Conservation (phyloP, 805 yeast species). For the Hanseniaspora meyeri region DNA sequence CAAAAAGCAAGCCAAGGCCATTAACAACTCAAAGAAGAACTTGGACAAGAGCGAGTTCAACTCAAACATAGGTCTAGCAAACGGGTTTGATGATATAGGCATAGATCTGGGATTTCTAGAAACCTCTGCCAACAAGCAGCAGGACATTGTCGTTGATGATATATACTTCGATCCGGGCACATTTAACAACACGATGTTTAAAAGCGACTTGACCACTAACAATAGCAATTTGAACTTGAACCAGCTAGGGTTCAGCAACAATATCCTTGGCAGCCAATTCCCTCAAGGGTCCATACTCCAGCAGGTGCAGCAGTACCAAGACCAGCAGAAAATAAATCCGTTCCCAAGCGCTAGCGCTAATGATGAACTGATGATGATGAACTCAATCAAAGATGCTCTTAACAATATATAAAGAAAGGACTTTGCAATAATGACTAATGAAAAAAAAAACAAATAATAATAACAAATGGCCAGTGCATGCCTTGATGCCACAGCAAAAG, state of each 20-base stretch:
- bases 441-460: not conserved
- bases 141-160: constrained; percentile 5
- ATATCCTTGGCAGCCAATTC: not conserved
- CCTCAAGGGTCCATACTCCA: constrained; percentile 7
- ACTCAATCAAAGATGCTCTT: constrained; percentile 20
- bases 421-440: not conserved
- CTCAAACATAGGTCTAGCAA: not conserved
- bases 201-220: not conserved
- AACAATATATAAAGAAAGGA: constrained; percentile 16
- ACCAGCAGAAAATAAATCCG: not conserved
- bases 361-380: constrained; percentile 21
- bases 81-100: constrained; percentile 12
- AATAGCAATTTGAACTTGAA: constrained; percentile 1
- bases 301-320: constrained; percentile 10
- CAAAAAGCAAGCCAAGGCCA: not conserved
- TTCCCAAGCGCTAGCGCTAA: not conserved
- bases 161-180: constrained; percentile 4
- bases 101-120: constrained; percentile 7
- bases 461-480: not conserved
- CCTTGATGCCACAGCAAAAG: not conserved
- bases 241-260: not conserved
- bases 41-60: not conserved
- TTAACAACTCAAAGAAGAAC: not conserved
- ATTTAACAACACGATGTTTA: not conserved
- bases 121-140: not conserved